phyloP scores from a whole-genome alignment of 1,139 yeast species.

The Geotrichum carabidarum region DNA sequence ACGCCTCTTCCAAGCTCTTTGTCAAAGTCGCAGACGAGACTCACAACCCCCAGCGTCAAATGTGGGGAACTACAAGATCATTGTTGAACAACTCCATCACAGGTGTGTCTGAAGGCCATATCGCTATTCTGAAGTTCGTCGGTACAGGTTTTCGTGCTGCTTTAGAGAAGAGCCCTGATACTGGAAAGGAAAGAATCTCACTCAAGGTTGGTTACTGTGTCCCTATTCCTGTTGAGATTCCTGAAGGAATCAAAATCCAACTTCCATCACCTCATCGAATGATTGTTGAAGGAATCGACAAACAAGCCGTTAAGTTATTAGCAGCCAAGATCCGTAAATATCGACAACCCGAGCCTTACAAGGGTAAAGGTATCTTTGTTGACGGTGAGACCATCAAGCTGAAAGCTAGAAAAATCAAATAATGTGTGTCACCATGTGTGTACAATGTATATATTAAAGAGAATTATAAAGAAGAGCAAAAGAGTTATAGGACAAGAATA shows the following conservation, averaged over 20 bases:
- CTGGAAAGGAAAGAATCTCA: conserved; percentile 56
- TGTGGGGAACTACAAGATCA: conserved; percentile 95
- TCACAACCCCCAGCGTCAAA: conserved; percentile 66
- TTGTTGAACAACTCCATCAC: conserved; percentile 68
- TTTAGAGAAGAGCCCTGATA: conserved; percentile 47
- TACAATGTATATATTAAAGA: conserved; percentile 11
- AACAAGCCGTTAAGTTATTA: conserved; percentile 79
- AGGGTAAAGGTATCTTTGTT: conserved; percentile 94
- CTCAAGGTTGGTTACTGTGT: conserved; percentile 84
- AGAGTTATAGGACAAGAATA: background rate
- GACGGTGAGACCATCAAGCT: conserved; percentile 85
- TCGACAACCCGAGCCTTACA: conserved; percentile 97
- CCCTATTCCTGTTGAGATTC: conserved; percentile 58
- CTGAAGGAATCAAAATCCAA: conserved; percentile 65
- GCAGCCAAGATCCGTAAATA: conserved; percentile 83
- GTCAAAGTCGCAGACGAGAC: conserved; percentile 56
- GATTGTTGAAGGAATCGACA: conserved; percentile 79
- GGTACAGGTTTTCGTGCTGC: conserved; percentile 96
- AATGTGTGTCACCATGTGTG: conserved; percentile 25
- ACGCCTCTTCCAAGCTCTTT: conserved; percentile 37
- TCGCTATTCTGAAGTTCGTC: conserved; percentile 79
- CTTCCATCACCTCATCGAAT: conserved; percentile 88
- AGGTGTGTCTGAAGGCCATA: conserved; percentile 91
- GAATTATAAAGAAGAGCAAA: background rate
- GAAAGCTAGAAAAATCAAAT: conserved; percentile 91